phyloP scores from a whole-genome alignment of 257 asterid genomes.

The Solanum virginianum region DNA sequence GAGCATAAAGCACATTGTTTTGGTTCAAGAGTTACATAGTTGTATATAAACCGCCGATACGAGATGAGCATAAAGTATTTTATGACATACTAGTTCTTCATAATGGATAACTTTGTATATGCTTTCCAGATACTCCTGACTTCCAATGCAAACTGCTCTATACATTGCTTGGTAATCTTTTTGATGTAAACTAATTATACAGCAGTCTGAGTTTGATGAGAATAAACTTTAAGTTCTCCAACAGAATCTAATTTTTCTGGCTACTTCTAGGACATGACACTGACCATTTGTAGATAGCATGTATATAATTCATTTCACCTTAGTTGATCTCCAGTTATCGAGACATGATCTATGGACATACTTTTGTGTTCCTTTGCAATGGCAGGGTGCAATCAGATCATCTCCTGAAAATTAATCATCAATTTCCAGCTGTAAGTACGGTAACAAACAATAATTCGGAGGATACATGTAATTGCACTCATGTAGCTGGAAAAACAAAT shows the following conservation, averaged over 20 bases:
- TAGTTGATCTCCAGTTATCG: conserved; percentile 98
- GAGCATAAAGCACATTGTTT: not conserved
- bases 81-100: not conserved
- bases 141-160: not conserved
- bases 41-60: not conserved
- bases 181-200: not conserved
- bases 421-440: not conserved
- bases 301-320: conserved; percentile 29
- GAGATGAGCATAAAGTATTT: not conserved
- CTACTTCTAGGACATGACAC: not conserved
- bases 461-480: not conserved
- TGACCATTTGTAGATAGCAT: not conserved
- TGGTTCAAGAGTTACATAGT: not conserved
- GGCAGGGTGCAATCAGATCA: conserved; percentile 97
- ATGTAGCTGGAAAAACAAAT: not conserved
- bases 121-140: not conserved
- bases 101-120: not conserved
- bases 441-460: not conserved
- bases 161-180: not conserved
- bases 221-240: not conserved
- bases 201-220: not conserved
- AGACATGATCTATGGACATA: conserved; percentile 96
- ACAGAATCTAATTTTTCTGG: not conserved
- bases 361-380: conserved; percentile 97
- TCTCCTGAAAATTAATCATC: conserved; percentile 45